Evolutionary conservation across 352 stramenopile species (phyloP).

Genomic region (Phytopythium litorale): DNA sequence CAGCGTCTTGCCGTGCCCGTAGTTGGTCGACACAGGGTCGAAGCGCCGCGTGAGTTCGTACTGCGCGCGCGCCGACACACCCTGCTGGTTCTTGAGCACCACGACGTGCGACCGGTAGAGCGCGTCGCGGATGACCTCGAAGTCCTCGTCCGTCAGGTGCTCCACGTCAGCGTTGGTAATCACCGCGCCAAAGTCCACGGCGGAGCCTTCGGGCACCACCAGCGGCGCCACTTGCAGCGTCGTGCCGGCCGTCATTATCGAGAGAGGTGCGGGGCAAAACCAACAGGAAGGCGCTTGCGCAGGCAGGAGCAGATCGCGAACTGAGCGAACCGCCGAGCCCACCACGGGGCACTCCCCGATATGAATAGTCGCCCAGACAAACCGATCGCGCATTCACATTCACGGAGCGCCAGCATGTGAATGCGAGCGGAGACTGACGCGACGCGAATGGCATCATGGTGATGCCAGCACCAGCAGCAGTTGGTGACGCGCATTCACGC

Average conservation of each 20-base stretch:
- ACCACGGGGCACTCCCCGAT: not conserved
- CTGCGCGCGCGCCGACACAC: conserved; percentile 15
- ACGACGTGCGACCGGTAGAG: conserved; percentile 27
- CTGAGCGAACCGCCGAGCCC: not conserved
- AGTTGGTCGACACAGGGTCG: conserved; percentile 18
- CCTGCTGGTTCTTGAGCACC: conserved; percentile 26
- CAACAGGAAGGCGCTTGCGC: not conserved
- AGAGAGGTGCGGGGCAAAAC: too few species aligned
- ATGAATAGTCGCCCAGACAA: not conserved
- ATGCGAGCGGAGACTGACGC: not conserved
- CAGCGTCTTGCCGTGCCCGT: conserved; percentile 26
- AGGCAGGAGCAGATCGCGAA: not conserved
- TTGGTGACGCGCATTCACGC: not conserved
- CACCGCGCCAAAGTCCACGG: conserved; percentile 18
- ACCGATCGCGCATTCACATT: not conserved
- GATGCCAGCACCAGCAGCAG: too few species aligned
- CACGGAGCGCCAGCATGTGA: not conserved
- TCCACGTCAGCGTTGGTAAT: conserved; percentile 24
- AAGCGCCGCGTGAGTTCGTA: conserved; percentile 26
- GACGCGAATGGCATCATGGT: too few species aligned
- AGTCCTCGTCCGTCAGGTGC: conserved; percentile 18
- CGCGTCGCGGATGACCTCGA: conserved; percentile 17
- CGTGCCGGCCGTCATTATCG: conserved; percentile 10
- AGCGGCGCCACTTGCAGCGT: conserved; percentile 18
- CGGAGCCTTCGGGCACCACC: conserved; percentile 11